These are phyloP conservation scores for Gynostemma pentaphyllum DNA, from an alignment of 306 rosid species.

Conservation along the genomic window DNA sequence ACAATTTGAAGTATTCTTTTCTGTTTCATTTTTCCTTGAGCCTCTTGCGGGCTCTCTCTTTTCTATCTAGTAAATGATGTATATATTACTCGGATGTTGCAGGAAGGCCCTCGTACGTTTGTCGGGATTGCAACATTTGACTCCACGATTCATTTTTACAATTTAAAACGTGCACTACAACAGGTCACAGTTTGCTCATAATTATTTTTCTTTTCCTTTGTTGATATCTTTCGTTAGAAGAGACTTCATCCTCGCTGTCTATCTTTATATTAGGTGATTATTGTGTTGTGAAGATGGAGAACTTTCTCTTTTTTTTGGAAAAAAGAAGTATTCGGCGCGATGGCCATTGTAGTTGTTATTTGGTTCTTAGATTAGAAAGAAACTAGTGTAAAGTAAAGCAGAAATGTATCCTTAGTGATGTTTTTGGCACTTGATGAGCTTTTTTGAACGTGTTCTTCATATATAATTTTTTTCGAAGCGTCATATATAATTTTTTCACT, in stretches of 20 bases:
- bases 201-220: too few species aligned
- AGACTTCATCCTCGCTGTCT: neutral
- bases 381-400: neutral
- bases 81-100: slow-evolving; percentile 19
- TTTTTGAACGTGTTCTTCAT: too few species aligned
- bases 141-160: slow-evolving; percentile 89
- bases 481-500: too few species aligned
- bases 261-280: neutral
- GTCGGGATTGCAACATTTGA: slow-evolving; percentile 97
- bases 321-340: too few species aligned
- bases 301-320: too few species aligned
- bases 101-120: slow-evolving; percentile 86
- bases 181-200: slow-evolving; percentile 69
- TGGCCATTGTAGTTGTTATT: neutral
- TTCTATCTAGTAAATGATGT: slow-evolving; percentile 8
- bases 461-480: neutral
- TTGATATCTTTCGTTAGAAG: too few species aligned
- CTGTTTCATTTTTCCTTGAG: neutral
- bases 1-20: neutral
- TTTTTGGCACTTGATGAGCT: neutral
- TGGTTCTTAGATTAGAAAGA: neutral
- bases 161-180: slow-evolving; percentile 83
- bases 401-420: neutral
- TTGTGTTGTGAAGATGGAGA: neutral
- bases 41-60: neutral